Conservation (phyloP, 2,329 filamentous ascomycete genomes). For the Cordyceps cateniannulata region DNA sequence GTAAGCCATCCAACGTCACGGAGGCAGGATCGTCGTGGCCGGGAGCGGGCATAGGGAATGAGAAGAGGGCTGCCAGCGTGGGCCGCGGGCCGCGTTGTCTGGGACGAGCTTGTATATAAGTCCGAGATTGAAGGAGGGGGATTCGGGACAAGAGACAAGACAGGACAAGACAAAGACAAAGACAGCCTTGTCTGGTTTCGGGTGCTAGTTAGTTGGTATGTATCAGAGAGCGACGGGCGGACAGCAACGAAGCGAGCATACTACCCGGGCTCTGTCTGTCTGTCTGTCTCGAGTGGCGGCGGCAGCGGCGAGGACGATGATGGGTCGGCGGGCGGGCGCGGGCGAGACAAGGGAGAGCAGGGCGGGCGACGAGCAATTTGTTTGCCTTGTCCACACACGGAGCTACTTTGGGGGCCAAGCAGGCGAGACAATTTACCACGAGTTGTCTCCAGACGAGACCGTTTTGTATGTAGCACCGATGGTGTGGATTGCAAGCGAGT, state of each 20-base stretch:
- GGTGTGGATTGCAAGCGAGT: not conserved
- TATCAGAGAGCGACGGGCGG: not conserved
- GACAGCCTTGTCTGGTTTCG: not conserved
- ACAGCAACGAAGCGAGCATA: not conserved
- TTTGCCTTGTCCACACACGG: constrained; percentile 9
- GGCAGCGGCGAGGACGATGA: not conserved
- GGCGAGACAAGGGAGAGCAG: constrained; percentile 10
- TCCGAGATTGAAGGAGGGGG: not conserved
- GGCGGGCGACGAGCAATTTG: not conserved
- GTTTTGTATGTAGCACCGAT: constrained; percentile 1
- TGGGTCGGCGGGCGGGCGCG: not conserved
- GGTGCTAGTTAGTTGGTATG: not conserved
- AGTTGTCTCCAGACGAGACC: not conserved
- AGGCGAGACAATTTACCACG: constrained; percentile 7
- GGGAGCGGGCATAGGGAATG: constrained; percentile 11
- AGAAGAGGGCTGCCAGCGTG: constrained; percentile 3
- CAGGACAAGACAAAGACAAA: not conserved
- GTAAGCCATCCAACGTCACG: constrained; percentile 9
- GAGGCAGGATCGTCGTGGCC: constrained; percentile 9
- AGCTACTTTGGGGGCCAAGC: not conserved
- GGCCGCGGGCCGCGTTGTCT: not conserved
- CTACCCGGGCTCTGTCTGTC: not conserved
- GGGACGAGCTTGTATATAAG: constrained; percentile 5
- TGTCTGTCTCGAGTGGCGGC: not conserved
- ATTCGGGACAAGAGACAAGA: not conserved